A percentile compares a stretch with the other conserved stretches of the same genome.
Evolutionary conservation across 768 basidiomycete species (phyloP).

Genomic region (Suillus clintonianus): DNA sequence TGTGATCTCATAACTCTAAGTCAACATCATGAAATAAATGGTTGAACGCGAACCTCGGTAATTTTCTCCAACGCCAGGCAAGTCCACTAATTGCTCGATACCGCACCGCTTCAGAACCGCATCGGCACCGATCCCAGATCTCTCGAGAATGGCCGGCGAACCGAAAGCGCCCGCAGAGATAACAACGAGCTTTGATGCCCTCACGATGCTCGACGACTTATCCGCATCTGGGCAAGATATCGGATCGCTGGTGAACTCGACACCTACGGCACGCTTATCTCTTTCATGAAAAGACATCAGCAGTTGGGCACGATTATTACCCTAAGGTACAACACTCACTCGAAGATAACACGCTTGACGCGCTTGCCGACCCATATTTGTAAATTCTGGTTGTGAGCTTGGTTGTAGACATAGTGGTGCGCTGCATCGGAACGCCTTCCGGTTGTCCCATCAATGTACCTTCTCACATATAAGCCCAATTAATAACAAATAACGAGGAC

Average conservation of each 20-base stretch:
- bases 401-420: constrained; percentile 41
- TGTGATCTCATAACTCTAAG: constrained; percentile 27
- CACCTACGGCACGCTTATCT: constrained; percentile 37
- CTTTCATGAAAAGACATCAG: constrained; percentile 15
- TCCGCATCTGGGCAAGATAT: constrained; percentile 19
- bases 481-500: neutral
- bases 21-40: too few species aligned
- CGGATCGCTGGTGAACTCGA: constrained; percentile 35
- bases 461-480: constrained; percentile 21
- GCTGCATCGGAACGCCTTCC: constrained; percentile 32
- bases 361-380: constrained; percentile 30
- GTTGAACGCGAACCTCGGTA: constrained; percentile 32
- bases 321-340: constrained; percentile 25
- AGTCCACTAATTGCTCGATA: constrained; percentile 33
- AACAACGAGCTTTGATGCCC: constrained; percentile 38
- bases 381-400: constrained; percentile 30
- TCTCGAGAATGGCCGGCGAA: constrained; percentile 54
- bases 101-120: constrained; percentile 28
- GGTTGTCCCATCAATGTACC: constrained; percentile 53
- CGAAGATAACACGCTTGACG: constrained; percentile 37
- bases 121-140: constrained; percentile 46
- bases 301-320: neutral
- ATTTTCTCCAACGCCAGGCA: constrained; percentile 46
- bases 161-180: constrained; percentile 43
- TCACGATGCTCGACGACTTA: constrained; percentile 16